Evolutionary conservation across 2,329 filamentous ascomycete genomes (phyloP).

Genomic region (Diplocarpon mali): DNA sequence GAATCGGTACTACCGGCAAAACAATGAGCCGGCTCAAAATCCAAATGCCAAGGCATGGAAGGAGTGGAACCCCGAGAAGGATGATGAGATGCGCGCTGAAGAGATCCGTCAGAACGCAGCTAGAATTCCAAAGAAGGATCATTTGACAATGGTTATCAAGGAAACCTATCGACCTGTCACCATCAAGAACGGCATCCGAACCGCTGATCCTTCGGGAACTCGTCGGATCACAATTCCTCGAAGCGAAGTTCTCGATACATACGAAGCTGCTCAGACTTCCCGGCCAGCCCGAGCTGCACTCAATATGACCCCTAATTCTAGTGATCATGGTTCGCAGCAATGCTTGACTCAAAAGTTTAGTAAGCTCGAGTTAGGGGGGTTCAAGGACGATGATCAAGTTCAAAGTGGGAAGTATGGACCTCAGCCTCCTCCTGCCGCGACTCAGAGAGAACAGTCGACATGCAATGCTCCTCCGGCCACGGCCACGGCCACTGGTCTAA

Average conservation of each 20-base stretch:
- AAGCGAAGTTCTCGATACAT: neutral
- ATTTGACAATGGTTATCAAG: neutral
- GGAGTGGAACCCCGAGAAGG: constrained; percentile 11
- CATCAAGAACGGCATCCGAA: neutral
- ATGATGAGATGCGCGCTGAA: constrained; percentile 6
- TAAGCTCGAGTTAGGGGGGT: too few relatives aligned
- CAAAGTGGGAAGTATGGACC: too few relatives aligned
- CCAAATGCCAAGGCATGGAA: constrained; percentile 2
- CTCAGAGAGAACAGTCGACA: too few relatives aligned
- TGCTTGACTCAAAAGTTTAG: too few relatives aligned
- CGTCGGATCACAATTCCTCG: neutral
- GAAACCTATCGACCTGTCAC: constrained; percentile 1
- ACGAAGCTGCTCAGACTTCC: too few relatives aligned
- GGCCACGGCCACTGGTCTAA: neutral
- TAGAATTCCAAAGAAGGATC: neutral
- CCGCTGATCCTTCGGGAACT: neutral
- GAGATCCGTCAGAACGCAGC: neutral
- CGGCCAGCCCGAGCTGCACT: neutral
- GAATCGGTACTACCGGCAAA: too few relatives aligned
- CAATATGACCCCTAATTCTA: too few relatives aligned
- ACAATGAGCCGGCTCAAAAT: neutral
- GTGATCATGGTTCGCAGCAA: too few relatives aligned
- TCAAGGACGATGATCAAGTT: too few relatives aligned
- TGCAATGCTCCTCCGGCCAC: neutral
- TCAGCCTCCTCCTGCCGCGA: too few relatives aligned